Percentiles rank a stretch among this genome's conserved stretches.
phyloP scores from a whole-genome alignment of 2,329 filamentous ascomycete species.

The Botrytis fabae region DNA sequence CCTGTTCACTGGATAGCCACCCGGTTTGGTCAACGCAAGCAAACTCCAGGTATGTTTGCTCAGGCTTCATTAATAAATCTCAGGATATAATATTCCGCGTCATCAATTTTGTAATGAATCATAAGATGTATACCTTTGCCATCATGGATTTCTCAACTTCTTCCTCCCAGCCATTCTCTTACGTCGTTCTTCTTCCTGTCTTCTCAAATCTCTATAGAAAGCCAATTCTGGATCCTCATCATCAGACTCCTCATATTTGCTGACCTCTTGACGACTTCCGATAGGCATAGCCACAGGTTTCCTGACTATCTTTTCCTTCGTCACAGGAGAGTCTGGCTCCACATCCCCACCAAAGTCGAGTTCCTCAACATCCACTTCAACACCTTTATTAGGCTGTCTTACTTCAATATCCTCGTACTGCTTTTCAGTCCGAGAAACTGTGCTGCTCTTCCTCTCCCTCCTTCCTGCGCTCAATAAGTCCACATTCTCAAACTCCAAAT shows the following conservation, averaged over 20 bases:
- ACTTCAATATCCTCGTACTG: background rate
- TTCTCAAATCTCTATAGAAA: slow-evolving; percentile 17
- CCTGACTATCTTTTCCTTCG: background rate
- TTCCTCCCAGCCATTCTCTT: slow-evolving; percentile 1
- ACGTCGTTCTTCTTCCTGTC: slow-evolving; percentile 8
- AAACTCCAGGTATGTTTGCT: too few relatives aligned
- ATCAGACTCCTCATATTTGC: background rate
- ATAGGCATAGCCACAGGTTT: background rate
- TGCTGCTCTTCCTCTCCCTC: background rate
- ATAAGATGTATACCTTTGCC: too few relatives aligned
- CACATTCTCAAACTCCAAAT: slow-evolving; percentile 9
- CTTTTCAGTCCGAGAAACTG: background rate
- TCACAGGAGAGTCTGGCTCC: background rate
- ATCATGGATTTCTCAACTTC: background rate
- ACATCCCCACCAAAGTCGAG: background rate
- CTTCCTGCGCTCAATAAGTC: background rate
- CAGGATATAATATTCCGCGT: too few relatives aligned
- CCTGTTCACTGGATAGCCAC: too few relatives aligned
- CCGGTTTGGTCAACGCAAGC: too few relatives aligned
- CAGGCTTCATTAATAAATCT: too few relatives aligned
- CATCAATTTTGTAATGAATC: background rate
- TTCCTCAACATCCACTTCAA: background rate
- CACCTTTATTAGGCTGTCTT: background rate
- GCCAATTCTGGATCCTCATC: slow-evolving; percentile 18
- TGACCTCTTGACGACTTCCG: background rate